phyloP scores from a whole-genome alignment of 768 basidiomycete species.

The Tulasnella sp. region DNA sequence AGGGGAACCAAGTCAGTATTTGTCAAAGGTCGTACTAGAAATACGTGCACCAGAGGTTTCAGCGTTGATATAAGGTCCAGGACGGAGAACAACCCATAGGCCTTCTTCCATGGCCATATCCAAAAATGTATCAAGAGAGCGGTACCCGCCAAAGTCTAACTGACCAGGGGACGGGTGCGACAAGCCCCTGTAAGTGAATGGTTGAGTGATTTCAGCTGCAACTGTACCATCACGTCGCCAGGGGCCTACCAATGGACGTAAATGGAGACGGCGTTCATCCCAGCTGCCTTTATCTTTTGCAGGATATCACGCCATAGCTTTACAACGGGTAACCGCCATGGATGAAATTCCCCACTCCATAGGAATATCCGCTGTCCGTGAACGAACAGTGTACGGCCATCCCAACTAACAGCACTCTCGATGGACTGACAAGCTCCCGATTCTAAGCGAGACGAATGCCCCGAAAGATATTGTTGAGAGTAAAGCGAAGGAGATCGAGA shows the following conservation, averaged over 20 bases:
- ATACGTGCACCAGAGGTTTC: slow-evolving; percentile 10
- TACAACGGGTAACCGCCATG: slow-evolving; percentile 68
- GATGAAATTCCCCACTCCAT: slow-evolving; percentile 75
- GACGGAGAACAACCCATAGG: slow-evolving; percentile 66
- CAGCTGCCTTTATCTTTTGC: slow-evolving; percentile 68
- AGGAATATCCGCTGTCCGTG: slow-evolving; percentile 60
- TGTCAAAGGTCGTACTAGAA: too few species aligned
- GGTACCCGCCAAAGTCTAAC: slow-evolving; percentile 58
- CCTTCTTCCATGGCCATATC: slow-evolving; percentile 64
- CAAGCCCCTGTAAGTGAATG: slow-evolving; percentile 44
- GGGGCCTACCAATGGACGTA: slow-evolving; percentile 48
- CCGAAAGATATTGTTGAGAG: too few species aligned
- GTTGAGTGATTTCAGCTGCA: background rate
- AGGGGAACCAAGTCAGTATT: background rate
- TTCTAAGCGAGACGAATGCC: too few species aligned
- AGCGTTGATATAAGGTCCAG: slow-evolving; percentile 27
- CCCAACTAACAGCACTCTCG: slow-evolving; percentile 35
- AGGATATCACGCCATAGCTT: slow-evolving; percentile 72
- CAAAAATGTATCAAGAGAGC: slow-evolving; percentile 55
- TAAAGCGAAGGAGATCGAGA: too few species aligned
- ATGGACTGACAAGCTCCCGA: too few species aligned
- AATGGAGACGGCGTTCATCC: slow-evolving; percentile 61
- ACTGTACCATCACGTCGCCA: too few species aligned
- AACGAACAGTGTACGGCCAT: slow-evolving; percentile 59
- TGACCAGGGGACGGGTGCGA: slow-evolving; percentile 63